These are phyloP conservation scores for Malus asiatica DNA, from an alignment of 306 rosid genomes.

Conservation along the genomic window DNA sequence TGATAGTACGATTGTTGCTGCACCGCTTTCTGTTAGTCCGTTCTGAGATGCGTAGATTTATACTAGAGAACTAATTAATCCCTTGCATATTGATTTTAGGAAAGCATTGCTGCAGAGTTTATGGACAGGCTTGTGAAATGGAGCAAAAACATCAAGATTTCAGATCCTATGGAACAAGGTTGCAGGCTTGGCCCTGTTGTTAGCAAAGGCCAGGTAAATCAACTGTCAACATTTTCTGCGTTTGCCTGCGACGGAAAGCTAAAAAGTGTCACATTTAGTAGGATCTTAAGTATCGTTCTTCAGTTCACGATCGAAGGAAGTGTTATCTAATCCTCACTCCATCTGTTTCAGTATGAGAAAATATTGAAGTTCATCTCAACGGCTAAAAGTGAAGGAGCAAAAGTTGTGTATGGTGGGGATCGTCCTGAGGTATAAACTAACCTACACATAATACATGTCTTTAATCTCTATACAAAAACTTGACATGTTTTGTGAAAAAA, in stretches of 20 bases:
- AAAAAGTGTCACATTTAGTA: too few species aligned
- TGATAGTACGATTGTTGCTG: neutral
- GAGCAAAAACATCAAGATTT: slow-evolving; percentile 70
- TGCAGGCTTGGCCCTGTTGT: slow-evolving; percentile 96
- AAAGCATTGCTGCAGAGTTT: slow-evolving; percentile 70
- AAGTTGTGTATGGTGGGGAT: slow-evolving; percentile 64
- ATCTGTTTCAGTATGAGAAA: slow-evolving; percentile 61
- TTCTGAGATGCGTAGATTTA: neutral
- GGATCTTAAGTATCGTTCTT: neutral
- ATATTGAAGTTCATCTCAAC: slow-evolving; percentile 64
- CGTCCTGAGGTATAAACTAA: slow-evolving; percentile 69
- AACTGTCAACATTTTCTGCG: neutral
- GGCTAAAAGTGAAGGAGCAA: slow-evolving; percentile 84
- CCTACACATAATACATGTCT: neutral
- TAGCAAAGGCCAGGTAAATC: slow-evolving; percentile 65
- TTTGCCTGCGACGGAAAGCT: too few species aligned
- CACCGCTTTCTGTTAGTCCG: neutral
- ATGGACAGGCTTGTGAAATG: slow-evolving; percentile 63
- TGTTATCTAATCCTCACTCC: slow-evolving; percentile 24
- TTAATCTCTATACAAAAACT: neutral
- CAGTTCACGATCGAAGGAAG: neutral
- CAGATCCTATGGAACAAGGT: slow-evolving; percentile 91
- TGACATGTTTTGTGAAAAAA: neutral
- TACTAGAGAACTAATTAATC: neutral
- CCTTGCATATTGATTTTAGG: slow-evolving; percentile 40